phyloP scores from a whole-genome alignment of 129 eudicot genomes.

The Rutidosis leptorrhynchoides region DNA sequence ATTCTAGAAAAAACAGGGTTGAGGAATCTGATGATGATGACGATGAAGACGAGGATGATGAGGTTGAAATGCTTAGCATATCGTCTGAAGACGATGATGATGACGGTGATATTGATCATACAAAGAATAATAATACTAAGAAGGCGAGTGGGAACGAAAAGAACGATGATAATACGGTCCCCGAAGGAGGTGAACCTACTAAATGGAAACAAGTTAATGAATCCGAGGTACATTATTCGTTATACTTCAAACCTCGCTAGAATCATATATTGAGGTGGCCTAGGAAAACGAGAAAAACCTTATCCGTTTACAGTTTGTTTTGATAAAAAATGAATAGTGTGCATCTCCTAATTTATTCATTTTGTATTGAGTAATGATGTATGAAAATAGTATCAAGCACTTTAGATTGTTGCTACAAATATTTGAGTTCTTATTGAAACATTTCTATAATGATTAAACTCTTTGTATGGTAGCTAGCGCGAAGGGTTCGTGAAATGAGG shows the following conservation, averaged over 20 bases:
- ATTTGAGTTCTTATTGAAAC: not conserved
- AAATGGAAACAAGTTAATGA: slow-evolving; percentile 91
- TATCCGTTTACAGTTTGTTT: too few species aligned
- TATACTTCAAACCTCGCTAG: too few species aligned
- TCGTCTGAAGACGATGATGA: slow-evolving; percentile 96
- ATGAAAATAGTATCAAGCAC: not conserved
- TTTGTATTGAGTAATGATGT: not conserved
- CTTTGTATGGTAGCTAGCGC: slow-evolving; percentile 55
- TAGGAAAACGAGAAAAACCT: too few species aligned
- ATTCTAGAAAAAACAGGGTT: slow-evolving; percentile 1
- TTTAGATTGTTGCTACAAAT: not conserved
- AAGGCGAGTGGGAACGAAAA: slow-evolving; percentile 37
- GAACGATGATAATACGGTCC: slow-evolving; percentile 49
- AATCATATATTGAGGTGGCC: too few species aligned
- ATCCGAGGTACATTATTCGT: slow-evolving; percentile 48
- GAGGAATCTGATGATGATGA: slow-evolving; percentile 65
- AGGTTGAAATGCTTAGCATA: slow-evolving; percentile 85
- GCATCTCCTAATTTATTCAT: slow-evolving; percentile 2
- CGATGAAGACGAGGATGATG: slow-evolving; percentile 90
- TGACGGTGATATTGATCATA: slow-evolving; percentile 14
- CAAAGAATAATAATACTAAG: slow-evolving; percentile 14
- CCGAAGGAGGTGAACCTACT: slow-evolving; percentile 71
- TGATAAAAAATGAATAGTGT: too few species aligned
- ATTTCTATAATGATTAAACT: not conserved
- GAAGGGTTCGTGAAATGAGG: slow-evolving; percentile 95